These are phyloP conservation scores for Nitzschia sp. DNA, from an alignment of 108 stramenopile genomes.

Conservation along the genomic window DNA sequence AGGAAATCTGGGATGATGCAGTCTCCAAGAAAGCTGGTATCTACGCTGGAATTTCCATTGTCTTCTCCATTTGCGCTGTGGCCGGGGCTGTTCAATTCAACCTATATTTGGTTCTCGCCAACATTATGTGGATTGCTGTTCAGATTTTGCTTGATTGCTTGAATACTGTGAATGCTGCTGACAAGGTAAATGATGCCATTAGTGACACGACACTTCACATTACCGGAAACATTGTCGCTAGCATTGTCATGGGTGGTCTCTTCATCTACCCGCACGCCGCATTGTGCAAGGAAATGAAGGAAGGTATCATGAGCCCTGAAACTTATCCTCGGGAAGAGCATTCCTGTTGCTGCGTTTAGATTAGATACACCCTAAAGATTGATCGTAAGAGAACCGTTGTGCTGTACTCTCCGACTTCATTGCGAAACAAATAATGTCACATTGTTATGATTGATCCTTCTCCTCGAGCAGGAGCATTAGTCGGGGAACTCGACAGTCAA, in stretches of 20 bases:
- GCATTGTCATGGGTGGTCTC: conserved; percentile 9
- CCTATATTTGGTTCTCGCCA: conserved; percentile 7
- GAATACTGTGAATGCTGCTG: neutral
- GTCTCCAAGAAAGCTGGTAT: conserved; percentile 6
- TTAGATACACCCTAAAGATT: too few species aligned
- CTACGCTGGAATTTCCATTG: neutral
- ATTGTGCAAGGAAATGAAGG: conserved; percentile 36
- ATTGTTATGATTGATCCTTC: too few species aligned
- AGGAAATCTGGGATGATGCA: conserved; percentile 1
- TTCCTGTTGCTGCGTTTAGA: conserved; percentile 28
- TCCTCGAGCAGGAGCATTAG: too few species aligned
- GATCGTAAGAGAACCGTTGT: too few species aligned
- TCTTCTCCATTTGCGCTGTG: conserved; percentile 13
- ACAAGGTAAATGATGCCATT: neutral
- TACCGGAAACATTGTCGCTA: neutral
- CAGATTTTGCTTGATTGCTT: conserved; percentile 1
- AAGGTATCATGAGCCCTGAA: conserved; percentile 29
- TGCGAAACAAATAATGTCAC: too few species aligned
- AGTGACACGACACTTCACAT: neutral
- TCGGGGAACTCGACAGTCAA: too few species aligned
- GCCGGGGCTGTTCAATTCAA: conserved; percentile 28
- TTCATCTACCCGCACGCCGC: conserved; percentile 33
- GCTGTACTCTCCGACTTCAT: too few species aligned
- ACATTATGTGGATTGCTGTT: conserved; percentile 4
- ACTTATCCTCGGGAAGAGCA: conserved; percentile 37